Evolutionary conservation across 73 alveolate genomes (phyloP), one percentile per base, ranked within the genome.

Genomic region (Paramecium biaurelia): DNA sequence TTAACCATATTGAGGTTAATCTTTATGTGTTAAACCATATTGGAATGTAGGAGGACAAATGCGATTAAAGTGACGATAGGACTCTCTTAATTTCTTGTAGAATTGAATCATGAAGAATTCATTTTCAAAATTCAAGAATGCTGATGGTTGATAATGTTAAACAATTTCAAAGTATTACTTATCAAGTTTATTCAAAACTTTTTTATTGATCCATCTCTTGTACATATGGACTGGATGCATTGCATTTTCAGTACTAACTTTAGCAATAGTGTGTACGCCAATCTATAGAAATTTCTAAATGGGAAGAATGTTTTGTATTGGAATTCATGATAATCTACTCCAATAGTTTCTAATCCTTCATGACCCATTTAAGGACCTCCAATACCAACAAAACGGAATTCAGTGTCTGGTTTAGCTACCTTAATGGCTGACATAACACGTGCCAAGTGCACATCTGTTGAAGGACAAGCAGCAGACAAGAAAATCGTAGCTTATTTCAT

Each of bases 41-140:
- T 58, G 49, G 92, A 89, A 89, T 38, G 94, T 89, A 15, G 94
- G 94, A 15, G 94, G 94, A 37, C 94, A 70, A 18, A 89, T 70
- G 26, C 74, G 76, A 30, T 89, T 89, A 76, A 70, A 82, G 41
- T 43, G 56, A 12, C 74, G 92, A 45, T 89, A 89, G 24, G 67
- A 45, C 18, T 67, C 90, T 34, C 94, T 70, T 32, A 89, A 59
- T 70, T 82, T 76, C 38, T 70, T 58, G 45, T 89, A 89, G 70
- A 89, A 70, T 38, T 49, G 41, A 37, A 38, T 89, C 94, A 89
- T 89, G 57, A 89, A 89, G 90, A 89, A 89, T 53, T 89, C 94
- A 70, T 89, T 89, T 20, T 82, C 94, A 30, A 89, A 89, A 70
- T 84, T 89, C 21, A 89, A 26, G 37, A 89, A 63, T 70, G 94